Percentiles rank a stretch among this genome's conserved stretches.
Conservation (phyloP, 2,329 filamentous ascomycete genomes). For the Colletotrichum higginsianum region DNA sequence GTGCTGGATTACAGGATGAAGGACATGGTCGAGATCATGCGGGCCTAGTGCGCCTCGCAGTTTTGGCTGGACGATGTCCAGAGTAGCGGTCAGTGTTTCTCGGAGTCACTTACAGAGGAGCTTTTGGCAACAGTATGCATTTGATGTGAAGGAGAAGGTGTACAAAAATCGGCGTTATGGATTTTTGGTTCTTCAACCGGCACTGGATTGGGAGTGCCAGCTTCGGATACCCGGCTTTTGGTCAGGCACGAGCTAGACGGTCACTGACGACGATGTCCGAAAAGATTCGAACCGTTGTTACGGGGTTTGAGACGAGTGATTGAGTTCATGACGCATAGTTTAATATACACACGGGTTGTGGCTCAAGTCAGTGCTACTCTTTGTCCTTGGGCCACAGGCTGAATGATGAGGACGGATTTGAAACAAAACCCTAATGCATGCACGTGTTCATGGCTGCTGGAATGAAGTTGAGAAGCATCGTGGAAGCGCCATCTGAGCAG, state of each 20-base stretch:
- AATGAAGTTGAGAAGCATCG: background rate
- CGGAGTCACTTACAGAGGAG: background rate
- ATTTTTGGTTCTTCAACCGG: conserved; percentile 1
- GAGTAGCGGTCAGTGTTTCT: conserved; percentile 1
- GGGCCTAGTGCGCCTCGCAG: conserved; percentile 38
- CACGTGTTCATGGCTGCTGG: background rate
- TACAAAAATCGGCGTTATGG: conserved; percentile 25
- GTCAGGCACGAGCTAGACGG: conserved; percentile 38
- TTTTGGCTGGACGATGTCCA: conserved; percentile 15
- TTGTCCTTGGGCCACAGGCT: background rate
- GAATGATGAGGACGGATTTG: background rate
- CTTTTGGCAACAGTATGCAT: conserved; percentile 26
- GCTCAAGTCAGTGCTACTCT: background rate
- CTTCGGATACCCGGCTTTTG: conserved; percentile 40
- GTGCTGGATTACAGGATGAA: conserved; percentile 75
- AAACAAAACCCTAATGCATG: background rate
- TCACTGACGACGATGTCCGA: conserved; percentile 23
- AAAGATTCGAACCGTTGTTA: conserved; percentile 7
- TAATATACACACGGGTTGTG: background rate
- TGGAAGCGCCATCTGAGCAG: background rate
- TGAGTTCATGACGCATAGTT: background rate
- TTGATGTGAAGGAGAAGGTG: conserved; percentile 7
- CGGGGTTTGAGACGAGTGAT: background rate
- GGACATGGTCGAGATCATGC: conserved; percentile 71
- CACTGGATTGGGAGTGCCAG: conserved; percentile 23